Conservation (phyloP, 2,329 filamentous ascomycete species). For the Pestalotiopsis sp. region DNA sequence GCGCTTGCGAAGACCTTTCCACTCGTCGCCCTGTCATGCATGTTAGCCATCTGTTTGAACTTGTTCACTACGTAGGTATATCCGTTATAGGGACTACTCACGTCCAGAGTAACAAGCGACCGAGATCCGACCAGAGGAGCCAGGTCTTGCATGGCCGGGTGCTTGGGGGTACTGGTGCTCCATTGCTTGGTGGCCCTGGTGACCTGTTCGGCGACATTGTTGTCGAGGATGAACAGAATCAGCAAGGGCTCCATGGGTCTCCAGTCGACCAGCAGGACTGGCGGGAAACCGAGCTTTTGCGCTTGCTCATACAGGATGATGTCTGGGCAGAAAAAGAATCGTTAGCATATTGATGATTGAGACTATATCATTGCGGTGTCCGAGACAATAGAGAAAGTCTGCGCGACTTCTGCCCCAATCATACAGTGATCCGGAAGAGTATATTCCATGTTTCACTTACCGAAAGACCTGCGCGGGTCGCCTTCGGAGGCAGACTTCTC, state of each 20-base stretch:
- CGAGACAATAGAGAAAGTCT: too few relatives aligned
- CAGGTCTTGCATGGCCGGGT: slow-evolving; percentile 11
- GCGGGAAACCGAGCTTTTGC: slow-evolving; percentile 8
- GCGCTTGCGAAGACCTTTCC: slow-evolving; percentile 12
- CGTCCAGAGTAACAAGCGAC: slow-evolving; percentile 11
- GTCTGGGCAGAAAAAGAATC: not conserved
- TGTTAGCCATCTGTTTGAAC: not conserved
- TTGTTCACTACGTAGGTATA: too few relatives aligned
- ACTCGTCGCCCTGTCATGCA: slow-evolving; percentile 11
- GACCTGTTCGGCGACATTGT: slow-evolving; percentile 11
- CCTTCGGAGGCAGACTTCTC: slow-evolving; percentile 9
- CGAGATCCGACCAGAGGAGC: slow-evolving; percentile 8
- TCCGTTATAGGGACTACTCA: not conserved
- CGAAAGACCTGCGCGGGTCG: slow-evolving; percentile 6
- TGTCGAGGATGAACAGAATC: slow-evolving; percentile 11
- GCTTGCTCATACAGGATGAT: slow-evolving; percentile 10
- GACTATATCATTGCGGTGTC: not conserved
- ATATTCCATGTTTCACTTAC: not conserved
- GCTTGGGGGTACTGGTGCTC: slow-evolving; percentile 11
- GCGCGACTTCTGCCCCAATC: not conserved
- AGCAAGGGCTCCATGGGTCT: slow-evolving; percentile 3
- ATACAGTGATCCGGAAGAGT: not conserved
- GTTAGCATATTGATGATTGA: not conserved
- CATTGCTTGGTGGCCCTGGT: slow-evolving; percentile 6
- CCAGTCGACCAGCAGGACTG: slow-evolving; percentile 12